phyloP scores from a whole-genome alignment of 116 monocot genomes.

The Phalaenopsis hybrid region DNA sequence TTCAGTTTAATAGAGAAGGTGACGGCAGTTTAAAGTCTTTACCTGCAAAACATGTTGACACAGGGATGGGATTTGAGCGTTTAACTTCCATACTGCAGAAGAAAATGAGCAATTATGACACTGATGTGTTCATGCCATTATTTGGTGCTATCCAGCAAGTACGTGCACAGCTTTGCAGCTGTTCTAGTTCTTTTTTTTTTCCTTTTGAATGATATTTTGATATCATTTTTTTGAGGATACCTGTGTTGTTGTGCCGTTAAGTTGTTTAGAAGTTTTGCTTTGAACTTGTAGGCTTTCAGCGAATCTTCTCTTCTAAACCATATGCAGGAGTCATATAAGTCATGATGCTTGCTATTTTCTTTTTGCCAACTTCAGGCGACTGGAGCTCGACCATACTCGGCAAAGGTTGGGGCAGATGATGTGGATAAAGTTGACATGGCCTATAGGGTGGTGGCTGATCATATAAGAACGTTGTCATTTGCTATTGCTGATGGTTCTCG shows the following conservation, averaged over 20 bases:
- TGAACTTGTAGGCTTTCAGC: background rate
- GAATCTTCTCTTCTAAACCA: background rate
- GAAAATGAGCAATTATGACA: constrained; percentile 98
- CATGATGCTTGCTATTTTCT: background rate
- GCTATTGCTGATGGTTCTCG: constrained; percentile 98
- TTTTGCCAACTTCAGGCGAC: constrained; percentile 42
- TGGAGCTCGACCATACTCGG: constrained; percentile 64
- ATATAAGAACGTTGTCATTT: constrained; percentile 88
- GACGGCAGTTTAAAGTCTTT: constrained; percentile 78
- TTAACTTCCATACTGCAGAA: constrained; percentile 89
- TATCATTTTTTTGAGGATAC: background rate
- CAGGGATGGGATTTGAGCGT: constrained; percentile 92
- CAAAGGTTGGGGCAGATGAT: constrained; percentile 79
- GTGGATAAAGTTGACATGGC: constrained; percentile 89
- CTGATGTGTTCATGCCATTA: constrained; percentile 85
- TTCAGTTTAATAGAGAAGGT: constrained; percentile 84
- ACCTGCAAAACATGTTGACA: constrained; percentile 92
- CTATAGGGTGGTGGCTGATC: constrained; percentile 94
- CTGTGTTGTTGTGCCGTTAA: background rate
- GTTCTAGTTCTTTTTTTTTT: background rate
- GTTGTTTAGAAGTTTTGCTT: background rate
- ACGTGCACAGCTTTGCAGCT: background rate
- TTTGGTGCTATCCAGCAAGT: constrained; percentile 90
- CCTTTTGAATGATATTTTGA: background rate
- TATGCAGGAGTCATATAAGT: background rate